phyloP scores from a whole-genome alignment of 2,329 filamentous ascomycete genomes.

The Aspergillus cejpii region DNA sequence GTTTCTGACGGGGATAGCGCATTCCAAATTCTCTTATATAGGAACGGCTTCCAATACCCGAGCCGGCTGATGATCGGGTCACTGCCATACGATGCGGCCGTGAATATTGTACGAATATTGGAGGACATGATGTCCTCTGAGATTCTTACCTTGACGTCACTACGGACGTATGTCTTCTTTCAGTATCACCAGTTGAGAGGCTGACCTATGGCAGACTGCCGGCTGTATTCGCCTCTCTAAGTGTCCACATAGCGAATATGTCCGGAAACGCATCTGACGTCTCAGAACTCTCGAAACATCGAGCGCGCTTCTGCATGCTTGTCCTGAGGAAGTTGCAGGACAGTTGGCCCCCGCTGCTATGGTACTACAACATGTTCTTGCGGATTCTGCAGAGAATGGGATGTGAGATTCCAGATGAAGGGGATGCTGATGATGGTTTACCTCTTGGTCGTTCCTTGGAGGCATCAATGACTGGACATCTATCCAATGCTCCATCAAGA shows the following conservation, averaged over 20 bases:
- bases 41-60: slow-evolving; percentile 4
- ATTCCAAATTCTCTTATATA: background rate
- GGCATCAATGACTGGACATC: background rate
- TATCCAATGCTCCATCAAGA: background rate
- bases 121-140: slow-evolving; percentile 5
- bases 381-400: slow-evolving; percentile 1
- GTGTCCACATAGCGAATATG: slow-evolving; percentile 5
- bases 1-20: background rate
- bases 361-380: slow-evolving; percentile 6
- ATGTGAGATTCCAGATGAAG: slow-evolving; percentile 1
- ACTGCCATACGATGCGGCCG: slow-evolving; percentile 4
- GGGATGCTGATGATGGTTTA: background rate
- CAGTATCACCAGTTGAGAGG: background rate
- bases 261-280: background rate
- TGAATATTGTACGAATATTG: slow-evolving; percentile 6
- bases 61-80: slow-evolving; percentile 1
- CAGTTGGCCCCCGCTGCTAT: slow-evolving; percentile 2
- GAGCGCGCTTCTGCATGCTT: slow-evolving; percentile 9
- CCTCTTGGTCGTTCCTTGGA: background rate
- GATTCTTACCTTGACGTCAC: background rate
- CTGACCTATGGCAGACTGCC: background rate
- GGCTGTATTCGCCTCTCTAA: slow-evolving; percentile 1
- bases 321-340: slow-evolving; percentile 3
- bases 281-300: slow-evolving; percentile 4
- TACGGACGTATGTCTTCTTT: background rate